phyloP scores from a whole-genome alignment of 2,329 filamentous ascomycete genomes.

The Colletotrichum sp. region DNA sequence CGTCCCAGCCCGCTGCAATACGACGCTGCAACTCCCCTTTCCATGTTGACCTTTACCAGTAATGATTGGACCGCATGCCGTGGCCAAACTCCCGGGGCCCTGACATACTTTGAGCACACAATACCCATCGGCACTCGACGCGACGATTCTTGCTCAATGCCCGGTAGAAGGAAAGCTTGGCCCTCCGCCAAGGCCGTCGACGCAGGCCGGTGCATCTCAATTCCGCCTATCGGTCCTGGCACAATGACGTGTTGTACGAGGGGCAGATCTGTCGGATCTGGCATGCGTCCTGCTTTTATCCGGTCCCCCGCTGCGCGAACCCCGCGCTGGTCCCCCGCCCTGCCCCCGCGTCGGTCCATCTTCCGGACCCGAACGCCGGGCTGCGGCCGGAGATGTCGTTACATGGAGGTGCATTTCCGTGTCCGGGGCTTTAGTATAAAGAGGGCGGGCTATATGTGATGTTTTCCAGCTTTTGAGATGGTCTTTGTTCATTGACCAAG shows the following conservation, averaged over 20 bases:
- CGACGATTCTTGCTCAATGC: not conserved
- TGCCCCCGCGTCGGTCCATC: not conserved
- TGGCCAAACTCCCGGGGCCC: not conserved
- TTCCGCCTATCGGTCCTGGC: slow-evolving; percentile 8
- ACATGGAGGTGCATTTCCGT: not conserved
- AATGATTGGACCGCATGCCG: not conserved
- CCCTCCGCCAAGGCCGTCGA: not conserved
- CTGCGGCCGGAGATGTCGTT: not conserved
- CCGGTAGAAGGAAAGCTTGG: not conserved
- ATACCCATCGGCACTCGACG: not conserved
- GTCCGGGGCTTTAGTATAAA: not conserved
- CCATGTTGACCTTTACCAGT: not conserved
- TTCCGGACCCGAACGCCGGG: not conserved
- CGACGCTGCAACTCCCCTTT: not conserved
- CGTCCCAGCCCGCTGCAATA: not conserved
- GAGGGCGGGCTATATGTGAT: not conserved
- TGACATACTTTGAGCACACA: not conserved
- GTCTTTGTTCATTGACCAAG: not conserved
- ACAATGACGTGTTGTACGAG: not conserved
- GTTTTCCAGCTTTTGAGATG: not conserved
- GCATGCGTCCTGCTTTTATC: not conserved
- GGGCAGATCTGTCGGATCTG: not conserved
- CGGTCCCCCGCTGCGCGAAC: not conserved
- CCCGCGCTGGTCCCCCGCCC: not conserved
- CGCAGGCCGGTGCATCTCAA: not conserved